Evolutionary conservation across 768 basidiomycete species (phyloP), one percentile per base, ranked within the genome.

Genomic region (Boletus fagicola): DNA sequence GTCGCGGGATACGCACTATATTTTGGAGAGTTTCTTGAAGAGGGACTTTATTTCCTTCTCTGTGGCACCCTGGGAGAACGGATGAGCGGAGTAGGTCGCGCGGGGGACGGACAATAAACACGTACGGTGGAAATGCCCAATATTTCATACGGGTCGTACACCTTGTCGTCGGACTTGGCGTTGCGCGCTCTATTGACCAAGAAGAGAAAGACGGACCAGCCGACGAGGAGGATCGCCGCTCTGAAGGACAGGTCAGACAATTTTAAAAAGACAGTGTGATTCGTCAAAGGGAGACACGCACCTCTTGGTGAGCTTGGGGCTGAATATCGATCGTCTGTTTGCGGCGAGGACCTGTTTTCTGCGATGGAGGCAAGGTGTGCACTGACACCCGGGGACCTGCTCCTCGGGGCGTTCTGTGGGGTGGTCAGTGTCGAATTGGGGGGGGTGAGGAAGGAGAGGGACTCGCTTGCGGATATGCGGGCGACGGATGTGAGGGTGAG

Each of bases 41-140:
- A 93, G 90, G 3, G 91, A 88, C 74, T 98, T 99, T 73, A 99
- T 95, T 40, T 93, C 91, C 72, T 95, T 94, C 66, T 95, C 89
- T 3, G 86, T 76, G 3, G 80, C 69, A 26, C 83, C 82, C 88
- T 93, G 64, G 1, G 31, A 42, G 35, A 18, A 26, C 0, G 18
- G 9, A 31, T 56, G 54, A 58, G 40, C 31, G 51, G 2, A 1
- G 16, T 3, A 18, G 1, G 31, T 49, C 11, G 39, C 15, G 16
- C 1, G 43, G 3, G 4, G 20, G 12, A 13, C 22, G 22, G 38
- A n/a, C 13, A 7, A 26, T 4, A 11, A 20, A 24, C 28, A 60
- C 53, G 20, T 45, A 79, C 92, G 13, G 79, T 67, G 5, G 73
- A 74, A 56, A 98, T 83, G 18, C 90, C 94, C 26, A 99, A 79